Conservation (phyloP, 2,329 filamentous ascomycete species). For the Pseudophaeomoniella oleicola region DNA sequence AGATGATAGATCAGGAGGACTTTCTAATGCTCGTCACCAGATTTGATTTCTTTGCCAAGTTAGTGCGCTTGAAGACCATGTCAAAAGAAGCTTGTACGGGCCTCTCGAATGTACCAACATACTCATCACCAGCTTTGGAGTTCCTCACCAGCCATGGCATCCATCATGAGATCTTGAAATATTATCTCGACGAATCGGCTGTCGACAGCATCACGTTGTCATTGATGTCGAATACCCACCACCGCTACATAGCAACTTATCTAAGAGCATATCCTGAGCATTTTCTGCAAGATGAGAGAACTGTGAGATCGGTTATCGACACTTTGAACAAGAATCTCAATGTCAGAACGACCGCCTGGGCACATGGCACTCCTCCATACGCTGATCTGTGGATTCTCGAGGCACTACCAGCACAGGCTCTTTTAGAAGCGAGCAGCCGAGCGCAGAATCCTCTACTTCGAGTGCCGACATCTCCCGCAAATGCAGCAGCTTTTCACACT, state of each 20-base stretch:
- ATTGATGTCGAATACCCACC: not conserved
- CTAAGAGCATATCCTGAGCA: not conserved
- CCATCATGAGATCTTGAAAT: not conserved
- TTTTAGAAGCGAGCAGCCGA: not conserved
- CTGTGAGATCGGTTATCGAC: not conserved
- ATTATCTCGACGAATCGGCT: not conserved
- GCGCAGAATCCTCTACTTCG: not conserved
- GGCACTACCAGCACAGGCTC: not conserved
- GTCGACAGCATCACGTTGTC: not conserved
- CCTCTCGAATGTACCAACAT: not conserved
- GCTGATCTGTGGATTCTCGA: not conserved
- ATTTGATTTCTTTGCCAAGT: conserved; percentile 12
- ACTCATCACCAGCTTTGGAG: not conserved
- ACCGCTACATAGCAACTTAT: not conserved
- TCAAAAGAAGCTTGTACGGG: conserved; percentile 3
- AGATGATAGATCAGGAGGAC: conserved; percentile 12
- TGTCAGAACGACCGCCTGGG: not conserved
- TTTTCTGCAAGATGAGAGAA: not conserved
- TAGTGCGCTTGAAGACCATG: conserved; percentile 8
- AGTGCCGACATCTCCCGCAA: not conserved
- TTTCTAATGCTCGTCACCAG: conserved; percentile 12
- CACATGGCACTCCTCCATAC: not conserved
- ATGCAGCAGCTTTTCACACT: conserved; percentile 1
- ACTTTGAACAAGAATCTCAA: not conserved
- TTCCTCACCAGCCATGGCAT: not conserved